Evolutionary conservation across 768 basidiomycete genomes (phyloP).

Genomic region (Lentinus tigrinus): DNA sequence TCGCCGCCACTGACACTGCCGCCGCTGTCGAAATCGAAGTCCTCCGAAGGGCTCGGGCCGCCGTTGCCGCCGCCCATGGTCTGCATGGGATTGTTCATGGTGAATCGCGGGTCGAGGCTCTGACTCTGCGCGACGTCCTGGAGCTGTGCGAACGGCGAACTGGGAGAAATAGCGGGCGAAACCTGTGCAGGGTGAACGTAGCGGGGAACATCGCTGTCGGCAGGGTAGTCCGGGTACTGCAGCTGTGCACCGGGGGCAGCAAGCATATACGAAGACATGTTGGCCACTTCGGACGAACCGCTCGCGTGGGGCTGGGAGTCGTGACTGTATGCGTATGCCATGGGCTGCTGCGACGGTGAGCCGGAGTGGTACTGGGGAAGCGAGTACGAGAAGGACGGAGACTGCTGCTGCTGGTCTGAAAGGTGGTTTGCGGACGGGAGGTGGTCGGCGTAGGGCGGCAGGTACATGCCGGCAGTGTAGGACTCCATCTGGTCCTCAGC

Average conservation of each 20-base stretch:
- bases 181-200: conserved; percentile 22
- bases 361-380: conserved; percentile 1
- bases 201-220: conserved; percentile 12
- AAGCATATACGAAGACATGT: conserved; percentile 8
- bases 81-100: conserved; percentile 2
- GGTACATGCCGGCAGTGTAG: neutral
- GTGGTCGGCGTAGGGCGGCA: conserved; percentile 5
- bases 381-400: neutral
- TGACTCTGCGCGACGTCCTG: conserved; percentile 9
- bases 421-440: neutral
- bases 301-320: neutral
- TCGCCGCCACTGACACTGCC: conserved; percentile 6
- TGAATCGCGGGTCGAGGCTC: conserved; percentile 22
- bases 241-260: neutral
- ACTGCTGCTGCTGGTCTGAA: neutral
- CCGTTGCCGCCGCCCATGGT: neutral
- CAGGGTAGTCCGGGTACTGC: conserved; percentile 9
- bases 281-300: conserved; percentile 2
- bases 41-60: neutral
- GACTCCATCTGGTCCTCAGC: conserved; percentile 3
- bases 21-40: conserved; percentile 6
- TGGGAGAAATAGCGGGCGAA: conserved; percentile 17
- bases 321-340: conserved; percentile 8
- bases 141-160: conserved; percentile 12
- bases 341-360: neutral